Evolutionary conservation across 805 yeast genomes (phyloP).

Genomic region (Nakazawaea populi): DNA sequence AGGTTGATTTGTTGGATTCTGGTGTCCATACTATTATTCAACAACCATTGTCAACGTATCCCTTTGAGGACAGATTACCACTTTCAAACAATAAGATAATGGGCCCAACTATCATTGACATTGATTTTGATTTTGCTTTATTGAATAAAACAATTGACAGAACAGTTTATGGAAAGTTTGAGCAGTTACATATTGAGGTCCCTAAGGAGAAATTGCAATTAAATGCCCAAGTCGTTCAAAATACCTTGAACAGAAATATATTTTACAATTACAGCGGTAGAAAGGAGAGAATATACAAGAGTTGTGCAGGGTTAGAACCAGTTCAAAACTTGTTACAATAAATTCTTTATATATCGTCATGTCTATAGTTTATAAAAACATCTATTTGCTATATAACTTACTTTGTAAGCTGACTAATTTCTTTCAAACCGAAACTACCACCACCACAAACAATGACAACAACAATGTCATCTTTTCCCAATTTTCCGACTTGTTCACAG

Average conservation of each 20-base stretch:
- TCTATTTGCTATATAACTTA: neutral
- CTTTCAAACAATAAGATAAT: neutral
- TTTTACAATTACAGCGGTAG: conserved; percentile 7
- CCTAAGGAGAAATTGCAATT: conserved; percentile 11
- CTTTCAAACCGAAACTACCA: conserved; percentile 1
- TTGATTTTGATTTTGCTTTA: conserved; percentile 8
- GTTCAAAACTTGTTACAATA: conserved; percentile 4
- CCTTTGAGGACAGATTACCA: conserved; percentile 2
- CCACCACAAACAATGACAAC: conserved; percentile 60
- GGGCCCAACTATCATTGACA: conserved; percentile 7
- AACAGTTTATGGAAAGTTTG: conserved; percentile 11
- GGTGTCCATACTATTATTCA: neutral
- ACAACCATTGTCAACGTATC: conserved; percentile 5
- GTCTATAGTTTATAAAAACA: neutral
- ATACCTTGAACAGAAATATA: conserved; percentile 10
- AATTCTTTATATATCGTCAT: neutral
- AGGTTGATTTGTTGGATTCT: neutral
- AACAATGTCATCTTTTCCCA: conserved; percentile 39
- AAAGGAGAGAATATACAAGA: conserved; percentile 9
- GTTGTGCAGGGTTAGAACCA: conserved; percentile 8
- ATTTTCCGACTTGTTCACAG: conserved; percentile 18
- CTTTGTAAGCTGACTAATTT: neutral
- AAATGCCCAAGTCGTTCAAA: conserved; percentile 13
- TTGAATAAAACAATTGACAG: conserved; percentile 8
- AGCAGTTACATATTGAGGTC: conserved; percentile 6